These are phyloP conservation scores for Malania oleifera DNA, from an alignment of 164 flowering plant genomes.

Conservation along the genomic window DNA sequence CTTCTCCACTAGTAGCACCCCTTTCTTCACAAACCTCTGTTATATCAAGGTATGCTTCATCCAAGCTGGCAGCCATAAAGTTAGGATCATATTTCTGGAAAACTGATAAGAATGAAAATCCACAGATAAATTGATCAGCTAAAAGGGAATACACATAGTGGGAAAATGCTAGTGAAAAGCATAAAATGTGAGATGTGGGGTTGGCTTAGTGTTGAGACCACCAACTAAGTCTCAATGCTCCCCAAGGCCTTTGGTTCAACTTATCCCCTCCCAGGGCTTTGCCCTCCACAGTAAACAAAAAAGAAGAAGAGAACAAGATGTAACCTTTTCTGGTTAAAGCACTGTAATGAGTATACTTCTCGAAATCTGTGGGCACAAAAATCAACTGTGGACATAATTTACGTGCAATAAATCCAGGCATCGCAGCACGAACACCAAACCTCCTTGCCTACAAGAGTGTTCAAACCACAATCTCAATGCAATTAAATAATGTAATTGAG, in stretches of 20 bases:
- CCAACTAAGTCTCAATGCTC: no score
- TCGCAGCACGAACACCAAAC: constrained; percentile 98
- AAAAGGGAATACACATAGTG: no score
- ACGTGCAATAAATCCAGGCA: constrained; percentile 99
- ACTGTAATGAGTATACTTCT: constrained; percentile 81
- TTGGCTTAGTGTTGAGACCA: no score
- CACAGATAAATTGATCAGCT: neutral
- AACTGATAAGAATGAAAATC: constrained; percentile 33
- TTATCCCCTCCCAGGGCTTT: no score
- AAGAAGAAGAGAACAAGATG: constrained; percentile 1
- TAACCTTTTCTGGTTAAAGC: constrained; percentile 84
- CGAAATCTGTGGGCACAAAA: constrained; percentile 80
- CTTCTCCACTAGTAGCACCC: constrained; percentile 56
- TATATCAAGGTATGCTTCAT: constrained; percentile 96
- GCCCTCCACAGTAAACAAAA: no score
- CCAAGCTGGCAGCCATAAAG: constrained; percentile 85
- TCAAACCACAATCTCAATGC: neutral
- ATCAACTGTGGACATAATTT: constrained; percentile 87
- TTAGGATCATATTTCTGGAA: constrained; percentile 76
- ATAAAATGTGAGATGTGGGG: no score
- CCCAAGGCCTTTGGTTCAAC: no score
- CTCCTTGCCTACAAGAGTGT: constrained; percentile 58
- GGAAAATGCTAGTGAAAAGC: no score
- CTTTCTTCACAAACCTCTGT: constrained; percentile 71
- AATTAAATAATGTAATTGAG: neutral